phyloP scores from a whole-genome alignment of 1,139 yeast genomes.

The Kurtzmaniella natalensis region DNA sequence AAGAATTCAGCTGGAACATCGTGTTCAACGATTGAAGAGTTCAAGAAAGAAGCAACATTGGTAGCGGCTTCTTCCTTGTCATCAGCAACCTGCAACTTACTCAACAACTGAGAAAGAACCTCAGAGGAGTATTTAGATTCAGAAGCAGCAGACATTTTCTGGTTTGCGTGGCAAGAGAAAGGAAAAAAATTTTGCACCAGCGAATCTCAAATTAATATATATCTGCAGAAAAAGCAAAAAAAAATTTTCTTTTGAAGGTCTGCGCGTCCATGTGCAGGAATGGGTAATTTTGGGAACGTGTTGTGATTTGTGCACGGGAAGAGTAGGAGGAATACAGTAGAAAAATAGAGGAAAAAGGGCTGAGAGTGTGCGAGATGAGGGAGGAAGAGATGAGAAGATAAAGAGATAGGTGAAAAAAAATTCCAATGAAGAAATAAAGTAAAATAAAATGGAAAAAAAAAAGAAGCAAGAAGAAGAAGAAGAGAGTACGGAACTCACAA shows the following conservation, averaged over 20 bases:
- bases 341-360: background rate
- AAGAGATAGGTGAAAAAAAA: no score
- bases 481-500: no score
- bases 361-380: no score
- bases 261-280: constrained; percentile 4
- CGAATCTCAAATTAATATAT: constrained; percentile 7
- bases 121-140: constrained; percentile 65
- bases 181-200: constrained; percentile 12
- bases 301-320: background rate
- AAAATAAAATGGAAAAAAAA: no score
- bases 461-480: no score
- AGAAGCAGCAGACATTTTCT: constrained; percentile 56
- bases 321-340: background rate
- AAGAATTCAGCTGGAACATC: constrained; percentile 63
- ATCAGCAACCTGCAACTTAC: constrained; percentile 91
- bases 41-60: constrained; percentile 88
- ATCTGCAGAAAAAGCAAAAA: constrained; percentile 6
- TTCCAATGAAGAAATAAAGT: no score
- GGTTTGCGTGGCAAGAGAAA: constrained; percentile 18
- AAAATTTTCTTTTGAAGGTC: constrained; percentile 4
- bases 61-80: constrained; percentile 83
- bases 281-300: constrained; percentile 4
- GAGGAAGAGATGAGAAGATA: no score
- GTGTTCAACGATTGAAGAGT: constrained; percentile 97
- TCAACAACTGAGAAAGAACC: constrained; percentile 91